Evolutionary conservation across 2,329 filamentous ascomycete genomes (phyloP).

Genomic region (Lasiodiplodia hormozganensis): DNA sequence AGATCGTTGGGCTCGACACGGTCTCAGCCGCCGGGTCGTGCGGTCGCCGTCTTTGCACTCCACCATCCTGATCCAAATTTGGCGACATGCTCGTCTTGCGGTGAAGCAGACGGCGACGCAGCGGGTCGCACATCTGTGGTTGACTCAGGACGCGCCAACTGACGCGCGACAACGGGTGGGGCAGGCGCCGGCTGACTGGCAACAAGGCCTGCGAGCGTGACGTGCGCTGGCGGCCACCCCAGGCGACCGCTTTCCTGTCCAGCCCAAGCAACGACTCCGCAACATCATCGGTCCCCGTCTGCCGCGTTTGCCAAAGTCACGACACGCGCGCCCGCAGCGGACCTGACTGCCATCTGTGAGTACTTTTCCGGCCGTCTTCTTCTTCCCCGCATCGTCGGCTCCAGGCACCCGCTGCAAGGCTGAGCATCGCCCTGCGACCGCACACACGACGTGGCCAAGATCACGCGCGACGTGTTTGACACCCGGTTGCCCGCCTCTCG

Average conservation of each 20-base stretch:
- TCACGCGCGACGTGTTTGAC: constrained; percentile 4
- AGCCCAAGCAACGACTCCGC: constrained; percentile 12
- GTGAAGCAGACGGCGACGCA: constrained; percentile 8
- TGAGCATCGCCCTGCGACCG: constrained; percentile 18
- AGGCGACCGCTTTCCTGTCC: background rate
- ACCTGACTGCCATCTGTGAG: background rate
- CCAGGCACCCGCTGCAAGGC: constrained; percentile 5
- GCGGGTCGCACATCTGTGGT: background rate
- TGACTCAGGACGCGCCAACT: constrained; percentile 15
- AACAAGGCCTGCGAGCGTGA: background rate
- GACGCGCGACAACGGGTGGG: constrained; percentile 8
- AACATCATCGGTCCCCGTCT: constrained; percentile 3
- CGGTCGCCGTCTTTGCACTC: constrained; percentile 7
- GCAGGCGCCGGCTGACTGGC: background rate
- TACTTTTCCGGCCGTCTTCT: background rate
- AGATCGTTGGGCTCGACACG: constrained; percentile 1
- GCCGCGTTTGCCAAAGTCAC: background rate
- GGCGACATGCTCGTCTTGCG: constrained; percentile 15
- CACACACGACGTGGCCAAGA: background rate
- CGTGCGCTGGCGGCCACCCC: background rate
- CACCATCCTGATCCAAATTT: background rate
- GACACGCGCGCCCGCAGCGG: background rate
- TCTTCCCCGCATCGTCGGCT: background rate
- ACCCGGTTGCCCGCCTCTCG: background rate
- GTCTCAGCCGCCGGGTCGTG: constrained; percentile 3